These are phyloP conservation scores for Alloteropsis semialata DNA, from an alignment of 176 grass and related monocot species.

Conservation along the genomic window DNA sequence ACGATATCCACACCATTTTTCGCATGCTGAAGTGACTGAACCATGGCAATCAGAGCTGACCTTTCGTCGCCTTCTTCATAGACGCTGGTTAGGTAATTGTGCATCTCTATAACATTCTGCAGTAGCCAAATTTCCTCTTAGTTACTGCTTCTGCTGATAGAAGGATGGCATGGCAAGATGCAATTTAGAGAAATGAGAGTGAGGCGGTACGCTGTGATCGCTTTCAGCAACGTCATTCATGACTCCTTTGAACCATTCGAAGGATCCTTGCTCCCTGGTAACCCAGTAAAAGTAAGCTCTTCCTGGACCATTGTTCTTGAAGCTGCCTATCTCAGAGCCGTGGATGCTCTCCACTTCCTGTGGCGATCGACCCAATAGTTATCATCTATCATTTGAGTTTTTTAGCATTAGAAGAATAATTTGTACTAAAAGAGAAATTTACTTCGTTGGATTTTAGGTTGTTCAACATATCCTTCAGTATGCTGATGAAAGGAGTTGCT, in stretches of 20 bases:
- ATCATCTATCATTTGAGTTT: slow-evolving; percentile 19
- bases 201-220: slow-evolving; percentile 62
- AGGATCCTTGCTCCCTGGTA: slow-evolving; percentile 97
- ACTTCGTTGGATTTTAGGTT: slow-evolving; percentile 76
- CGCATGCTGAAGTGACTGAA: slow-evolving; percentile 91
- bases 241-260: slow-evolving; percentile 99
- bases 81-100: slow-evolving; percentile 98
- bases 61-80: slow-evolving; percentile 98
- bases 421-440: slow-evolving; percentile 26
- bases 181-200: slow-evolving; percentile 11
- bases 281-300: slow-evolving; percentile 99
- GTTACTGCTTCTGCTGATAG: neutral
- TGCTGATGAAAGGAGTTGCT: slow-evolving; percentile 99
- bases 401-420: neutral
- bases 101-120: slow-evolving; percentile 97
- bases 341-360: slow-evolving; percentile 61
- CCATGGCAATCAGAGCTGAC: slow-evolving; percentile 92
- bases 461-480: slow-evolving; percentile 92
- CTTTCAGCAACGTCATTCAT: slow-evolving; percentile 98
- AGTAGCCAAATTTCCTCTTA: slow-evolving; percentile 42
- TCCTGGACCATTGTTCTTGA: slow-evolving; percentile 72
- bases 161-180: neutral
- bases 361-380: slow-evolving; percentile 36
- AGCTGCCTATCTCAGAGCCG: slow-evolving; percentile 56
- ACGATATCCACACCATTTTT: slow-evolving; percentile 96